Conservation (phyloP, 78 protist species). For the Planoprotostelium fungivorum region DNA sequence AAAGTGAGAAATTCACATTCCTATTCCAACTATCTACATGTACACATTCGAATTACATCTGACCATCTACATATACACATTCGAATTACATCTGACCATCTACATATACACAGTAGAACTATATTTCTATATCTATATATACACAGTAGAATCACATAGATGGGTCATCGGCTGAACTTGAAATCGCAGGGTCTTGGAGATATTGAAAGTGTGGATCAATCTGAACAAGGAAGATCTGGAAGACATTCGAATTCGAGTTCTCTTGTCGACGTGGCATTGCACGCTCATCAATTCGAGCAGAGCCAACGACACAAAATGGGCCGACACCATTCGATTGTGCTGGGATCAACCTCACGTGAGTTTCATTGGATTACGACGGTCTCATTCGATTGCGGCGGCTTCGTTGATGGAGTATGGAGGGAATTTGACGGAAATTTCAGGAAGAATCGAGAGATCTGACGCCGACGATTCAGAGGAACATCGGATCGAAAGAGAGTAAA, state of each 20-base stretch:
- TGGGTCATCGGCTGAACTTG: neutral
- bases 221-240: neutral
- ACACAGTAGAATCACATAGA: too few species aligned
- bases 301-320: neutral
- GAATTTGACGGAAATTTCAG: neutral
- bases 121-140: too few species aligned
- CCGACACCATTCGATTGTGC: neutral
- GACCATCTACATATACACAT: too few species aligned
- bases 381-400: neutral
- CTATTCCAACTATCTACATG: too few species aligned
- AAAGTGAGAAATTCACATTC: too few species aligned
- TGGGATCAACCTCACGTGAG: neutral
- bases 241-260: neutral
- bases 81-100: too few species aligned
- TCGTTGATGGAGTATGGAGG: neutral
- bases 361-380: neutral
- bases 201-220: neutral
- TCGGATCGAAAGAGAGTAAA: neutral
- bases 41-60: too few species aligned
- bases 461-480: neutral
- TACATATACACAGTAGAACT: too few species aligned
- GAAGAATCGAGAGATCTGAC: neutral
- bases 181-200: neutral
- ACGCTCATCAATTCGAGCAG: neutral
- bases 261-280: neutral